phyloP scores from a whole-genome alignment of 495 filamentous ascomycete species.

The Trichocladium uniseriatum region DNA sequence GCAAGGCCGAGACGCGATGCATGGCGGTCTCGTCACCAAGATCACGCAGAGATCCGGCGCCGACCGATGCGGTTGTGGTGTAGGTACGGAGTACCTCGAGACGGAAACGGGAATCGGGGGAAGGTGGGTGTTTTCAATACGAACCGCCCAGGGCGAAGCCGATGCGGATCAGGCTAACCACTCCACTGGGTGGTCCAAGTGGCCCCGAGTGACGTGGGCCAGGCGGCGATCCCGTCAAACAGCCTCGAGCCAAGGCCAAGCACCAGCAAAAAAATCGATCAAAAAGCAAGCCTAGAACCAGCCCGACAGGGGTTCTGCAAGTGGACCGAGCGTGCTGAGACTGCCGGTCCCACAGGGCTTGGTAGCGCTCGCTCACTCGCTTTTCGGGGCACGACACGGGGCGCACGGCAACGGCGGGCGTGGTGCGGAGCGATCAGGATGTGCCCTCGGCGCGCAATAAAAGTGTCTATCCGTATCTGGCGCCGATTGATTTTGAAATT shows the following conservation, averaged over 20 bases:
- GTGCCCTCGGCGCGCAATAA: no score
- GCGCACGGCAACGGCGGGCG: neutral
- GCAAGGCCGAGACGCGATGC: slow-evolving; percentile 43
- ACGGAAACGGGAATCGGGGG: neutral
- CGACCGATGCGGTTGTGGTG: neutral
- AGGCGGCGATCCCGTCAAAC: slow-evolving; percentile 8
- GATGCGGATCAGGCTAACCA: neutral
- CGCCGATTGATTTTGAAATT: no score
- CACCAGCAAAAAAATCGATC: neutral
- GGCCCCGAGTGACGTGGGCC: slow-evolving; percentile 6
- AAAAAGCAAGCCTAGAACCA: neutral
- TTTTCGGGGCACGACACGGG: no score
- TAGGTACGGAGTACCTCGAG: no score
- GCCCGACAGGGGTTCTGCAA: slow-evolving; percentile 1
- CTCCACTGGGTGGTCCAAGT: neutral
- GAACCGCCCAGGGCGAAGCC: neutral
- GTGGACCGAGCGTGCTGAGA: neutral
- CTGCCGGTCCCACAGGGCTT: neutral
- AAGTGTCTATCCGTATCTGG: no score
- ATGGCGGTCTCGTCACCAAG: slow-evolving; percentile 24
- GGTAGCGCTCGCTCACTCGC: no score
- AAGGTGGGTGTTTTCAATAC: slow-evolving; percentile 3
- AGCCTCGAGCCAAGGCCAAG: neutral
- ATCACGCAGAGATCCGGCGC: neutral
- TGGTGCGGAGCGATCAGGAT: no score